These are phyloP conservation scores for Limnanthes douglasii DNA, from an alignment of 345 rosid genomes.

Conservation along the genomic window DNA sequence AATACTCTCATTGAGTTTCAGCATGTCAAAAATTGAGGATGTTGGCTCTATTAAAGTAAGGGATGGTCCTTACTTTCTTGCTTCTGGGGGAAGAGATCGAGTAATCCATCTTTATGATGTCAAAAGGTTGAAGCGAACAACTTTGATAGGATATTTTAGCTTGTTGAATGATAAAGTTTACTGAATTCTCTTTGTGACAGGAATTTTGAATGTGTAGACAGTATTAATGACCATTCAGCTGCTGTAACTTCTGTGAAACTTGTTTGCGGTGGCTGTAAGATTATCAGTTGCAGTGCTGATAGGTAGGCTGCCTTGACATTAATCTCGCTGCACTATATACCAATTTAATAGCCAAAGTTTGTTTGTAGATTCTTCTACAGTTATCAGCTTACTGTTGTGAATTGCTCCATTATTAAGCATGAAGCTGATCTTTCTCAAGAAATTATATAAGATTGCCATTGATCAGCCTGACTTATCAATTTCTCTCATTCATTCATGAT, in stretches of 20 bases:
- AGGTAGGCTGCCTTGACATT: constrained; percentile 25
- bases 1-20: constrained; percentile 68
- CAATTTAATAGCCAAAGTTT: too few species aligned
- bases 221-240: constrained; percentile 54
- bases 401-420: too few species aligned
- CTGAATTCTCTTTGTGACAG: constrained; percentile 20
- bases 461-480: neutral
- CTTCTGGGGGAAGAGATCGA: constrained; percentile 63
- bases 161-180: constrained; percentile 8
- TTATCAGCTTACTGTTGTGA: too few species aligned
- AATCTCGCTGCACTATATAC: neutral
- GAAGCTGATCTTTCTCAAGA: constrained; percentile 3
- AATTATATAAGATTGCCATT: neutral
- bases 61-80: constrained; percentile 40
- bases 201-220: constrained; percentile 53
- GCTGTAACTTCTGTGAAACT: constrained; percentile 68
- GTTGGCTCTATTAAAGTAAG: constrained; percentile 16
- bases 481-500: neutral
- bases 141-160: constrained; percentile 7
- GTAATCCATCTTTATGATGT: constrained; percentile 58
- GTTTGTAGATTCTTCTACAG: too few species aligned
- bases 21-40: constrained; percentile 23
- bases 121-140: constrained; percentile 30
- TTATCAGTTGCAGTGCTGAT: constrained; percentile 68
- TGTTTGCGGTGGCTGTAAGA: constrained; percentile 34